These are phyloP conservation scores for Paramarasmius palmivorus DNA, from an alignment of 1,284 basidiomycete species.

Conservation along the genomic window DNA sequence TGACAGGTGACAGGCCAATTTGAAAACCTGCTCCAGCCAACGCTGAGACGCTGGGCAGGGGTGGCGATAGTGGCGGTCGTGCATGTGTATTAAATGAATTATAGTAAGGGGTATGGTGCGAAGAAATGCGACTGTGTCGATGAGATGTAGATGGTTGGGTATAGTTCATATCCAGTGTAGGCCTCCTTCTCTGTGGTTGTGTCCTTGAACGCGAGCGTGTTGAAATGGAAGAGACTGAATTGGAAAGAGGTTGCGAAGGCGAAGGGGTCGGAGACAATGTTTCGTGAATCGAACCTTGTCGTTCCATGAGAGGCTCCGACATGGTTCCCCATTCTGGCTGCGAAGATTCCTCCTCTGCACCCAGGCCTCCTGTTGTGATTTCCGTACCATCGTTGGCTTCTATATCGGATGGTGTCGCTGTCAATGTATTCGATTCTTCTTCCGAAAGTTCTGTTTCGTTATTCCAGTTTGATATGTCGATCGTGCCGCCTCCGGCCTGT, in stretches of 20 bases:
- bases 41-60: slow-evolving; percentile 35
- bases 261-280: slow-evolving; percentile 19
- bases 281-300: neutral
- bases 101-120: slow-evolving; percentile 8
- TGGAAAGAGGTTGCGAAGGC: slow-evolving; percentile 12
- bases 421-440: slow-evolving; percentile 14
- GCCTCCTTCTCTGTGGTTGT: slow-evolving; percentile 11
- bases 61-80: slow-evolving; percentile 21
- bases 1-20: slow-evolving; percentile 72
- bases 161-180: slow-evolving; percentile 10
- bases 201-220: slow-evolving; percentile 2
- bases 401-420: slow-evolving; percentile 10
- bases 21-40: slow-evolving; percentile 56
- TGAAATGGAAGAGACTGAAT: neutral
- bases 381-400: neutral
- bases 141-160: slow-evolving; percentile 1
- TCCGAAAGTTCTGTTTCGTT: slow-evolving; percentile 42
- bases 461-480: slow-evolving; percentile 55
- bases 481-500: slow-evolving; percentile 53
- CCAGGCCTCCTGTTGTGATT: neutral
- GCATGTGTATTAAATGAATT: slow-evolving; percentile 10
- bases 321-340: slow-evolving; percentile 33
- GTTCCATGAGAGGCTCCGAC: slow-evolving; percentile 31
- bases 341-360: slow-evolving; percentile 17
- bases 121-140: slow-evolving; percentile 11